Evolutionary conservation across 2,329 filamentous ascomycete genomes (phyloP).

Genomic region (Gnomoniopsis smithogilvyi): DNA sequence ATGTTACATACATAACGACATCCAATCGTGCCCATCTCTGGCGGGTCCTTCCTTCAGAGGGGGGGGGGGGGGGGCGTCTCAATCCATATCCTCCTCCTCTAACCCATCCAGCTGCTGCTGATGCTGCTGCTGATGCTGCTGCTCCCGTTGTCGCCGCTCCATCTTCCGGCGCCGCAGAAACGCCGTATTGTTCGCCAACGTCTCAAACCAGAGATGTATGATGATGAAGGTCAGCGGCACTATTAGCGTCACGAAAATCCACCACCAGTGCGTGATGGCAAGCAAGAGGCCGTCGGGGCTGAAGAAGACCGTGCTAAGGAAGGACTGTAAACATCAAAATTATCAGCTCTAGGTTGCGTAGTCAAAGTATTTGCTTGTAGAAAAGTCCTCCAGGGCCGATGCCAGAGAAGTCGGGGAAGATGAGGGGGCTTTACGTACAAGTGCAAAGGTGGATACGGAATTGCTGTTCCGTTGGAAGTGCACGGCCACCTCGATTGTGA

Average conservation of each 20-base stretch:
- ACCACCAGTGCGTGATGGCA: conserved; percentile 18
- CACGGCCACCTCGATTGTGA: conserved; percentile 16
- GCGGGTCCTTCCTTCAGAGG: no score
- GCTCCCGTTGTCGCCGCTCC: neutral
- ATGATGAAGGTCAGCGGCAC: conserved; percentile 15
- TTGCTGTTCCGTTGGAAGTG: conserved; percentile 15
- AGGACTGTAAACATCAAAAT: neutral
- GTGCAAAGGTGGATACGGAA: conserved; percentile 14
- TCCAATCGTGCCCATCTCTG: neutral
- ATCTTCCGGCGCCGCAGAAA: conserved; percentile 4
- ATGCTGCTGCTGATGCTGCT: no score
- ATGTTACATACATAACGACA: neutral
- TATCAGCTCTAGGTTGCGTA: neutral
- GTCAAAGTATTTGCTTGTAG: no score
- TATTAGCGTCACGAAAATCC: conserved; percentile 16
- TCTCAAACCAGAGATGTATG: conserved; percentile 16
- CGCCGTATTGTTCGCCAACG: conserved; percentile 10
- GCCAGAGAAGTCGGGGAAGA: no score
- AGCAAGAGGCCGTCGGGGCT: conserved; percentile 17
- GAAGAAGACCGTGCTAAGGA: conserved; percentile 19
- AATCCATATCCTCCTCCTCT: conserved; percentile 5
- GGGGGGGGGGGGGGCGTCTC: no score
- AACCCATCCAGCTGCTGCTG: conserved; percentile 8
- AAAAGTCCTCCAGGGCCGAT: no score
- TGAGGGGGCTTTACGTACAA: neutral